Evolutionary conservation across 2,329 filamentous ascomycete species (phyloP).

Genomic region (Claviceps pusilla): DNA sequence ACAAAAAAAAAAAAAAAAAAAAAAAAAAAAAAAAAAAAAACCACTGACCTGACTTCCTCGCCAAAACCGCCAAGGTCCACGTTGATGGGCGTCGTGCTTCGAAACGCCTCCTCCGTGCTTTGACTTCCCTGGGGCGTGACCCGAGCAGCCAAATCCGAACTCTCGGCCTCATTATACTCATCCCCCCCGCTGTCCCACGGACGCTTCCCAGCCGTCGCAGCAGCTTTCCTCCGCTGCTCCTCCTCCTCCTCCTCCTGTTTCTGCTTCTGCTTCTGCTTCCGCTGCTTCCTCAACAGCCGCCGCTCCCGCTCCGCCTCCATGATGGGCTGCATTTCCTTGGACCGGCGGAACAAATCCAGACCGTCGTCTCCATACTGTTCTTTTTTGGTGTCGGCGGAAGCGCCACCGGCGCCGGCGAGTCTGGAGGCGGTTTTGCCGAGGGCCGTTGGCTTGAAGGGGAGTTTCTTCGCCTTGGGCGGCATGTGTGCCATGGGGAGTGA

Average conservation of each 20-base stretch:
- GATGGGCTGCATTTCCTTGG: conserved; percentile 33
- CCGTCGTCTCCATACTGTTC: conserved; percentile 15
- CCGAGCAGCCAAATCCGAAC: background rate
- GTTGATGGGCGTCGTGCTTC: background rate
- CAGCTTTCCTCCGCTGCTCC: conserved; percentile 6
- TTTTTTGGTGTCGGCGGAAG: conserved; percentile 7
- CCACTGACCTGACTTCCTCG: background rate
- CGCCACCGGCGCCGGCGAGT: background rate
- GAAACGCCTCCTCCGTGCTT: background rate
- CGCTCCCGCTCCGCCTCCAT: conserved; percentile 26
- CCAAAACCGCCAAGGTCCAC: background rate
- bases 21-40: background rate
- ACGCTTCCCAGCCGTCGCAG: conserved; percentile 10
- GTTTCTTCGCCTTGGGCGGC: conserved; percentile 22
- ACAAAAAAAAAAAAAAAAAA: too few species aligned
- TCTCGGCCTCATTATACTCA: conserved; percentile 5
- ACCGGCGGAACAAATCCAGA: conserved; percentile 34
- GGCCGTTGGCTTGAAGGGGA: conserved; percentile 36
- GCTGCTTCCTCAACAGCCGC: conserved; percentile 13
- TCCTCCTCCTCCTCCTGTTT: conserved; percentile 5
- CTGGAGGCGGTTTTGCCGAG: conserved; percentile 18
- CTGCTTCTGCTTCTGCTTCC: conserved; percentile 1
- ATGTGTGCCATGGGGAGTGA: conserved; percentile 14
- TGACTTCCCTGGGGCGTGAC: background rate
- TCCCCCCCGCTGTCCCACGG: conserved; percentile 5